Percentiles rank a stretch among this genome's conserved stretches.
Evolutionary conservation across 441 rosid genomes (phyloP).

Genomic region (Biscutella auriculata): DNA sequence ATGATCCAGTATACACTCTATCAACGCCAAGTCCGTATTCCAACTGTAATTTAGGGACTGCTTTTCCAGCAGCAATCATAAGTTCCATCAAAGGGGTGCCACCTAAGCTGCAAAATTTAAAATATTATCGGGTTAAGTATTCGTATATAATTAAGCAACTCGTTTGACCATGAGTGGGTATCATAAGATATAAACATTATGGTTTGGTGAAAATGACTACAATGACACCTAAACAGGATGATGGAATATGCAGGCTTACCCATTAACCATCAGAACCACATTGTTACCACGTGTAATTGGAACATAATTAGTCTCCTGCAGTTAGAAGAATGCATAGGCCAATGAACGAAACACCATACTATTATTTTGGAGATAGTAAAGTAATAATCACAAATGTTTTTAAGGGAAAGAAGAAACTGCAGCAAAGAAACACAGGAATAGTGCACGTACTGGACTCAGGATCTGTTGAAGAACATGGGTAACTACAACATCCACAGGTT

Average conservation of each 20-base stretch:
- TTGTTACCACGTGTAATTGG: constrained; percentile 69
- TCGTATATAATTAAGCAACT: not conserved
- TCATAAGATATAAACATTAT: not conserved
- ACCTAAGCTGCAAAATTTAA: constrained; percentile 47
- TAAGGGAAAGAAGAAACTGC: not conserved
- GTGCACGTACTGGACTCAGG: constrained; percentile 45
- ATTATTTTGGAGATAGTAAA: not conserved
- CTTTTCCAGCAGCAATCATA: constrained; percentile 82
- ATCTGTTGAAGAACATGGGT: constrained; percentile 72
- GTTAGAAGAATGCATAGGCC: constrained; percentile 10
- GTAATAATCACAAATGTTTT: not conserved
- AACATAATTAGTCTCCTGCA: constrained; percentile 85
- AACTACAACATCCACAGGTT: constrained; percentile 69
- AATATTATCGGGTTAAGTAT: not conserved
- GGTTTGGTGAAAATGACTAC: not conserved
- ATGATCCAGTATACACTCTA: constrained; percentile 87
- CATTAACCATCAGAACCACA: constrained; percentile 83
- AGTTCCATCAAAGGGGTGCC: constrained; percentile 82
- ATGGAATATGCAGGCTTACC: constrained; percentile 36
- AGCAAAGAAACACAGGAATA: not conserved
- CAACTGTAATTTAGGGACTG: constrained; percentile 75
- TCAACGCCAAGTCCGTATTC: constrained; percentile 85
- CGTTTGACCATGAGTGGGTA: not conserved
- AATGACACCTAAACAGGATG: not conserved
- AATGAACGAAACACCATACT: not conserved